These are phyloP conservation scores for Thelonectria blattea DNA, from an alignment of 2,329 filamentous ascomycete genomes.

Conservation along the genomic window DNA sequence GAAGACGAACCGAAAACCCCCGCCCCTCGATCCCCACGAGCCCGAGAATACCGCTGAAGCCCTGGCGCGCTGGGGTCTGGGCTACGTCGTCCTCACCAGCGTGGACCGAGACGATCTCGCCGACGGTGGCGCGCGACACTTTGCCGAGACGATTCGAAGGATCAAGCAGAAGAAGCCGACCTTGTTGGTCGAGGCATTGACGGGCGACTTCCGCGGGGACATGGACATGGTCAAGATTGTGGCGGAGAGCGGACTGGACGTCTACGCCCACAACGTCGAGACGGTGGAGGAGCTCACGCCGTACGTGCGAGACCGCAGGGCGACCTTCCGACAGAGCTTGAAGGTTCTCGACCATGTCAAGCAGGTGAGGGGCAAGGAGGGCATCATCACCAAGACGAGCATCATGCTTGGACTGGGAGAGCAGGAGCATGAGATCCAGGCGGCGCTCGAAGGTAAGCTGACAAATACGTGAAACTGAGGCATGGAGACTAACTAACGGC, in stretches of 20 bases:
- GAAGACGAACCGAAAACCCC: constrained; percentile 79
- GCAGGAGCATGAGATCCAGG: constrained; percentile 83
- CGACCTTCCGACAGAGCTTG: constrained; percentile 86
- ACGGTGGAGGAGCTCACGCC: constrained; percentile 91
- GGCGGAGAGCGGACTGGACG: constrained; percentile 86
- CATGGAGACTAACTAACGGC: constrained; percentile 28
- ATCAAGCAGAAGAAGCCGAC: constrained; percentile 85
- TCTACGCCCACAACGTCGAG: constrained; percentile 97
- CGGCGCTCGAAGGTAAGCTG: constrained; percentile 70
- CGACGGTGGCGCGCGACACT: constrained; percentile 88
- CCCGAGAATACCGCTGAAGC: constrained; percentile 97
- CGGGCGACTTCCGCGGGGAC: constrained; percentile 87
- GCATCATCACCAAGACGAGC: constrained; percentile 96
- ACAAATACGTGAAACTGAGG: neutral
- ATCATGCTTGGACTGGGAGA: constrained; percentile 97
- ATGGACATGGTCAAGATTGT: constrained; percentile 86
- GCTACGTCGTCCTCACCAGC: constrained; percentile 92
- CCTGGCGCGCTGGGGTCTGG: constrained; percentile 87
- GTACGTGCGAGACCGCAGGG: constrained; percentile 85
- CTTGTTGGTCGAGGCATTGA: constrained; percentile 82
- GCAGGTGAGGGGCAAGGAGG: constrained; percentile 67
- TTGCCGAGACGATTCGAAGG: constrained; percentile 90
- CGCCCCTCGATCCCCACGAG: constrained; percentile 91
- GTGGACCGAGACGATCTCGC: constrained; percentile 92
- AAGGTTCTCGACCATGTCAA: constrained; percentile 83